A percentile compares a stretch with the other conserved stretches of the same genome.
Conservation (phyloP, 495 filamentous ascomycete species). For the Aspergillus coremiiformis region DNA sequence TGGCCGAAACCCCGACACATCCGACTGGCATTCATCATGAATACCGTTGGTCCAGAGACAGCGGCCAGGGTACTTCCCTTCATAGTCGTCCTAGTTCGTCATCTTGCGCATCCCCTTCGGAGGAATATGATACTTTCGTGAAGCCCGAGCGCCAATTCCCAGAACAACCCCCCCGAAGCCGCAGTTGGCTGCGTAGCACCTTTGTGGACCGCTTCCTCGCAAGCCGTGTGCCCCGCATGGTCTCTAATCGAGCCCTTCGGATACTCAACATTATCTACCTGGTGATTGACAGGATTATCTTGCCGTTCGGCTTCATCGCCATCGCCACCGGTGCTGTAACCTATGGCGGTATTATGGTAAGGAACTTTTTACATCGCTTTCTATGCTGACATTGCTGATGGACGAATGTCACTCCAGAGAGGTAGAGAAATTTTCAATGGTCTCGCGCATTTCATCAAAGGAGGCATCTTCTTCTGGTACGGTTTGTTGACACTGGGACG, state of each 20-base stretch:
- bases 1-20: conserved; percentile 53
- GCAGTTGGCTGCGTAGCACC: conserved; percentile 39
- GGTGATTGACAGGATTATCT: conserved; percentile 52
- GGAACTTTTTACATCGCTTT: conserved; percentile 51
- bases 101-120: conserved; percentile 42
- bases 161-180: conserved; percentile 24
- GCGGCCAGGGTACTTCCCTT: conserved; percentile 77
- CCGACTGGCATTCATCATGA: conserved; percentile 32
- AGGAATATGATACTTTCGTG: conserved; percentile 47
- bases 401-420: conserved; percentile 39
- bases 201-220: conserved; percentile 41
- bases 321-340: conserved; percentile 58
- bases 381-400: conserved; percentile 55
- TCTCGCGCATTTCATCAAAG: conserved; percentile 91
- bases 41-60: conserved; percentile 74
- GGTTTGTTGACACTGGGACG: conserved; percentile 82
- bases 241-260: conserved; percentile 54
- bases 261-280: conserved; percentile 52
- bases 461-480: conserved; percentile 96
- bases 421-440: conserved; percentile 67
- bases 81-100: conserved; percentile 58
- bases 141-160: conserved; percentile 45
- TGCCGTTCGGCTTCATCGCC: conserved; percentile 58
- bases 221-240: conserved; percentile 44
- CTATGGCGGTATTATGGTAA: conserved; percentile 65